phyloP scores from a whole-genome alignment of 1,284 basidiomycete species.

The Cryptococcus sp. region DNA sequence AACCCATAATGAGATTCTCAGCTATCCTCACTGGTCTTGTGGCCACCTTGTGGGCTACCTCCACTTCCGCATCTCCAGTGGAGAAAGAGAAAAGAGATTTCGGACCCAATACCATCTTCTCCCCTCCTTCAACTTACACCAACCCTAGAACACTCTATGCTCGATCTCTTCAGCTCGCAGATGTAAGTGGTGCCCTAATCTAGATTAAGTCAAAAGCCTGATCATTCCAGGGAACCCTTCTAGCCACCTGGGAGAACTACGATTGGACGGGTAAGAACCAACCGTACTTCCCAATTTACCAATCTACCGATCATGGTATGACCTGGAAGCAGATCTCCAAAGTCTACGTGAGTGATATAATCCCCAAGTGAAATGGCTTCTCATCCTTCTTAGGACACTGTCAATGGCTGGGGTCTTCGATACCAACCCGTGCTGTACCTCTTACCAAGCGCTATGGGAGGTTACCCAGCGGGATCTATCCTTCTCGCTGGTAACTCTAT shows the following conservation, averaged over 20 bases:
- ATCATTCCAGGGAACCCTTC: conserved; percentile 1
- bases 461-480: conserved; percentile 36
- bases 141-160: conserved; percentile 16
- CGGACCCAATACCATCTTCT: conserved; percentile 18
- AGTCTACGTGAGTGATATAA: background rate
- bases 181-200: conserved; percentile 3
- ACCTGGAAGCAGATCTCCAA: conserved; percentile 7
- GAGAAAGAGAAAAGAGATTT: conserved; percentile 6
- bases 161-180: conserved; percentile 13
- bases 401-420: conserved; percentile 38
- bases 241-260: conserved; percentile 23
- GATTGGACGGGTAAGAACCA: background rate
- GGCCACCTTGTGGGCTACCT: too few species aligned
- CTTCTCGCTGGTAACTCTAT: conserved; percentile 34
- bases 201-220: background rate
- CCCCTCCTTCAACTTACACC: conserved; percentile 14
- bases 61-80: too few species aligned
- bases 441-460: conserved; percentile 28
- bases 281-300: conserved; percentile 14
- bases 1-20: too few species aligned
- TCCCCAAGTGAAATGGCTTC: background rate
- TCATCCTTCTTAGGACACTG: conserved; percentile 7
- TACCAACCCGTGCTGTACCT: conserved; percentile 43
- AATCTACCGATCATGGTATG: conserved; percentile 9
- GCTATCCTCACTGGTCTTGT: too few species aligned